Evolutionary conservation across 345 rosid species (phyloP), one percentile per base, ranked within the genome.

Genomic region (Citrus reticulata): DNA sequence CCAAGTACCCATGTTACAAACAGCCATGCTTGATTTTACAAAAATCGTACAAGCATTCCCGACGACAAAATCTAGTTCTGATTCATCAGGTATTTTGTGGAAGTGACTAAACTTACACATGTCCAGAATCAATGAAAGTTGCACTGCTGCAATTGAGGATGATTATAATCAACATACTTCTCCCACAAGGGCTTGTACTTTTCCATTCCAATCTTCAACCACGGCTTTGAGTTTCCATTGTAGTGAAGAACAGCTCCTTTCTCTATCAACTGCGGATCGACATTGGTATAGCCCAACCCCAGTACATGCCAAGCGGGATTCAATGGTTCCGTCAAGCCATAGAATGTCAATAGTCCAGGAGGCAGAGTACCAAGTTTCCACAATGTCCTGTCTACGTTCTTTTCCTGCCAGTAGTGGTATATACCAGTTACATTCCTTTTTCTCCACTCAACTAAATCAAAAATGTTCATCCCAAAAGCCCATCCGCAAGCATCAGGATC

Each of bases 401-500:
- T 89, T 81, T 90, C 98, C 82, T 95, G 98, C 98, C 98, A 95
- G 82, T 91, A 88, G 81, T 95, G 98, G 83, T 95, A 95, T 77
- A 95, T 93, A 67, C 89, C 87, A 1, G 98, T 95, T 24, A 95
- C 98, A n/a, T 95, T 93, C 82, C 93, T 85, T 82, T 82, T 92
- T 81, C 98, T 89, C 98, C 98, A 95, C 77, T 90, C 90, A 16
- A 93, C 95, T 63, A 95, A 84, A 83, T 95, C 97, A 51, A 95
- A 93, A 66, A 95, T 89, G 29, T 93, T 95, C 98, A 93, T 95
- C 79, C 98, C 98, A 62, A 95, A 93, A 11, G 98, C 98, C 98
- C 97, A 95, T 14, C 98, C 98, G 30, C 98, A 95, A 2, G 98
- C 98, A 76, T 95, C 98, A 4, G 98, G 98, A 80, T 95, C 98